A percentile compares a stretch with the other conserved stretches of the same genome.
Evolutionary conservation across 805 yeast genomes (phyloP).

Genomic region (Teunomyces kruisii): DNA sequence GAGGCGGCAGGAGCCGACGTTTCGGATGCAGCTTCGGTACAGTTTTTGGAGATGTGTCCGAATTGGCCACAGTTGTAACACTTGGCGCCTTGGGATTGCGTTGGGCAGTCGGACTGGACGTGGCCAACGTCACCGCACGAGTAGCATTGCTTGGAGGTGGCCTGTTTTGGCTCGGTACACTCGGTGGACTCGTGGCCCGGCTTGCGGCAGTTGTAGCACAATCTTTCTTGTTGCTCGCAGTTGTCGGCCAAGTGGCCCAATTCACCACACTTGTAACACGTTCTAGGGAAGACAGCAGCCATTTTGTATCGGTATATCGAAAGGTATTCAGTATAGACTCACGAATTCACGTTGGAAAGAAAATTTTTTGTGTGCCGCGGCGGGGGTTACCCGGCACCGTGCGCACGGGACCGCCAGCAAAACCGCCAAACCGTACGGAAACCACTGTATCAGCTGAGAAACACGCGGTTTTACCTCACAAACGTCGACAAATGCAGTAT

Average conservation of each 20-base stretch:
- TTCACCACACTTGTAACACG: conserved; percentile 91
- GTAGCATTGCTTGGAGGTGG: conserved; percentile 85
- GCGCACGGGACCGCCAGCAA: too few relatives aligned
- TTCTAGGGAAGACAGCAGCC: conserved; percentile 59
- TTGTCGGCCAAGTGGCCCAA: conserved; percentile 88
- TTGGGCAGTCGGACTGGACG: conserved; percentile 80
- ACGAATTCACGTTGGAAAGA: neutral
- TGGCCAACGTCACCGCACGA: conserved; percentile 92
- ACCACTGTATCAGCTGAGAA: too few relatives aligned
- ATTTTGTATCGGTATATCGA: conserved; percentile 13
- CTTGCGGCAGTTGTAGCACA: conserved; percentile 90
- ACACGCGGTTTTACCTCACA: too few relatives aligned
- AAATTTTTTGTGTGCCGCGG: neutral
- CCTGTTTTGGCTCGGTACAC: conserved; percentile 86
- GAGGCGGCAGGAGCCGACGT: conserved; percentile 20
- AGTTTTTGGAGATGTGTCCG: conserved; percentile 83
- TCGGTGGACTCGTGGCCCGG: conserved; percentile 88
- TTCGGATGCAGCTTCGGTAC: conserved; percentile 37
- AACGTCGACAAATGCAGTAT: conserved; percentile 32
- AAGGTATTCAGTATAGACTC: neutral
- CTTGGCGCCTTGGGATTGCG: conserved; percentile 63
- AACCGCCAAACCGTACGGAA: neutral
- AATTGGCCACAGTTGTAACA: conserved; percentile 78
- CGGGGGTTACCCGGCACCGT: conserved; percentile 1
- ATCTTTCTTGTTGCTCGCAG: conserved; percentile 79